These are phyloP conservation scores for Ostreobium quekettii DNA, from an alignment of 139 green algal species.

Conservation along the genomic window DNA sequence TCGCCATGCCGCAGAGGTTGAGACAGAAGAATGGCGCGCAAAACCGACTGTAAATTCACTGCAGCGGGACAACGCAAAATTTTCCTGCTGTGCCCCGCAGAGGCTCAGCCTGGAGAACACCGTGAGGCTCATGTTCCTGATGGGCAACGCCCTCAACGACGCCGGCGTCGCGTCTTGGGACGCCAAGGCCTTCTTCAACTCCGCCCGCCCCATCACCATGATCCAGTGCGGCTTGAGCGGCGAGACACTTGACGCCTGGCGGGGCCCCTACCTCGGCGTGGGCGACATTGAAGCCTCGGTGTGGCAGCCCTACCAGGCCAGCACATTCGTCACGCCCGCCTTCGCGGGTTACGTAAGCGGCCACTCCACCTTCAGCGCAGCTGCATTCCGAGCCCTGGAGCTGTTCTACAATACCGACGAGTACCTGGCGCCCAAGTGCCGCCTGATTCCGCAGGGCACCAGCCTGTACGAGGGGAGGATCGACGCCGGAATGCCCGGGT, in stretches of 20 bases:
- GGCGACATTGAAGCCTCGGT: background rate
- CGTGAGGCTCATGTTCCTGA: conserved; percentile 15
- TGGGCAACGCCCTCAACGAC: conserved; percentile 18
- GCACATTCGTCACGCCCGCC: background rate
- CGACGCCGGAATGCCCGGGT: too few species aligned
- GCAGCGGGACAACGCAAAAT: too few species aligned
- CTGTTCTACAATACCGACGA: conserved; percentile 15
- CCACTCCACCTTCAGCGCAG: conserved; percentile 18
- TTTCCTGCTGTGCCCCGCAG: too few species aligned
- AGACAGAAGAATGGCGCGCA: too few species aligned
- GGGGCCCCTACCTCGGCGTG: conserved; percentile 11
- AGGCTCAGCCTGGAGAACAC: conserved; percentile 2
- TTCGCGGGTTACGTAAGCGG: conserved; percentile 16
- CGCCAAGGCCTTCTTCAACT: conserved; percentile 12
- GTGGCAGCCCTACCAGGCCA: conserved; percentile 16
- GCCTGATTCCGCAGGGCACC: background rate
- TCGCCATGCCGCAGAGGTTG: too few species aligned
- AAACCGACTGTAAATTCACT: too few species aligned
- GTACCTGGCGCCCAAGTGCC: conserved; percentile 9
- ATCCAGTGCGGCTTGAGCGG: conserved; percentile 21
- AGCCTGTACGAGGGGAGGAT: conserved; percentile 15
- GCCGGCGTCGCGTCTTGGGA: conserved; percentile 14
- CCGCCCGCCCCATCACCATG: conserved; percentile 12
- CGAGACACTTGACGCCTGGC: conserved; percentile 4
- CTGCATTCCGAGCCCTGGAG: background rate